Base-by-base conservation (phyloP, 164 flowering plant species). In the Protea cynaroides region DNA sequence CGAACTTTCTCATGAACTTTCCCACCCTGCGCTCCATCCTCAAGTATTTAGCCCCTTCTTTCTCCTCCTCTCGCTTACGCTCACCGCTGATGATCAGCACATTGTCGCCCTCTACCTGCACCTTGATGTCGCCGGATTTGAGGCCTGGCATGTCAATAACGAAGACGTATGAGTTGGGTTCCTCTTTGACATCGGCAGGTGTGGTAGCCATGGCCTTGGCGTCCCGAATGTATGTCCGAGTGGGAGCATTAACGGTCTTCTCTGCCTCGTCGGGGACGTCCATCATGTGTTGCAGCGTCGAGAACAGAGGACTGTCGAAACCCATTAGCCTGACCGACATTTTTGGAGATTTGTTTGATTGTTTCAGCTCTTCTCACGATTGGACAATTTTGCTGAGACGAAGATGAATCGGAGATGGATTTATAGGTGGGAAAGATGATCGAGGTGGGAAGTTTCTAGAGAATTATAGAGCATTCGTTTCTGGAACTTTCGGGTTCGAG, bases 61-160 rank as follows among this genome's bases (percentile, higher is more conserved):
- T 47, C 54, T 55, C 72, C 64, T 67, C 75, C 57, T 59, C 74
- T 44, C 62, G 58, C 61, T 71, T 74, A 14, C 72, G 12, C 40
- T 67, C 69, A 0, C 71, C 74, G 49, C 64, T 63, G 19, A 74
- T 52, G 23, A 55, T 36, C 11, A 74, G 65, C 63, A 65, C 63
- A 40, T 65, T 69, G 53, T 69, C 69, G 19, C 72, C 76, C 62
- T 72, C 81, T 23, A 78, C 70, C 57, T 67, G 74, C 19, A 78
- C 76, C 67, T 74, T 74, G 57, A 78, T 67, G 51, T 72, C 76
- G 0, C 65, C 69, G 7, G 69, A 63, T 55, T 74, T 78, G 47
- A 75, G 21, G 13, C 77, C 80, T 4, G 80, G 80, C 77, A 74
- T 74, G 75, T 77, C 77, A 64, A 77, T 44, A 22, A 77, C 22